These are phyloP conservation scores for Jaminaea rosea DNA, from an alignment of 1,284 basidiomycete genomes.

Conservation along the genomic window DNA sequence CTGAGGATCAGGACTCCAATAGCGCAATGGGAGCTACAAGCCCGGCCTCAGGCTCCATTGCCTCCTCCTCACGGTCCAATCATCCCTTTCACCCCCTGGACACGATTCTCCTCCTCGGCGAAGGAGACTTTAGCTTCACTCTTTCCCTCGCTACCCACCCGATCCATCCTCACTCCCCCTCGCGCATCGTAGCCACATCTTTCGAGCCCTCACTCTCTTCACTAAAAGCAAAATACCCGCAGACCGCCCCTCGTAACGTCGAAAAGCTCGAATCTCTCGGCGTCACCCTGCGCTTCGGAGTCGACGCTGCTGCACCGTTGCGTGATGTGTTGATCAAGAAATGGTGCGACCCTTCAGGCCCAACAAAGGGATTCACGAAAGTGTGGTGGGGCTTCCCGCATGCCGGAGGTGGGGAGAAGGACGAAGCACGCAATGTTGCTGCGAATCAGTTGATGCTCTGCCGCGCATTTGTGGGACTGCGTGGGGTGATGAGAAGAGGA, in stretches of 20 bases:
- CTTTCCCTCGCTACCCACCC: too few species aligned
- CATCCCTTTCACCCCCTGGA: slow-evolving; percentile 69
- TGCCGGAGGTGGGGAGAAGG: slow-evolving; percentile 80
- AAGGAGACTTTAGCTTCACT: slow-evolving; percentile 83
- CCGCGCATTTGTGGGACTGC: slow-evolving; percentile 69
- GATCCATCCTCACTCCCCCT: too few species aligned
- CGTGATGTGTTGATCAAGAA: not conserved
- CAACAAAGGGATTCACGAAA: slow-evolving; percentile 66
- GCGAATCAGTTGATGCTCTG: slow-evolving; percentile 83
- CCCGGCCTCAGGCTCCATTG: too few species aligned
- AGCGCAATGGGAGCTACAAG: slow-evolving; percentile 49
- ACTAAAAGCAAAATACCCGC: slow-evolving; percentile 71
- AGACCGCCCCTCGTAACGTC: slow-evolving; percentile 59
- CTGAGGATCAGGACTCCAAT: slow-evolving; percentile 1
- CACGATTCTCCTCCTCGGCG: slow-evolving; percentile 78
- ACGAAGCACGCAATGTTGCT: slow-evolving; percentile 86
- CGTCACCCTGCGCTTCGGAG: not conserved
- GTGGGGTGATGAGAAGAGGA: slow-evolving; percentile 55
- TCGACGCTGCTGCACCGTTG: slow-evolving; percentile 50
- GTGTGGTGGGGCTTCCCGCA: slow-evolving; percentile 96
- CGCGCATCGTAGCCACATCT: too few species aligned
- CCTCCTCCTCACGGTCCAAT: slow-evolving; percentile 43
- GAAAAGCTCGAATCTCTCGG: slow-evolving; percentile 17
- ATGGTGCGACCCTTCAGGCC: slow-evolving; percentile 17
- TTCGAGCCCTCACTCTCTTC: slow-evolving; percentile 46